Conservation (phyloP, 805 yeast species). For the Citeromyces nyonsensis region DNA sequence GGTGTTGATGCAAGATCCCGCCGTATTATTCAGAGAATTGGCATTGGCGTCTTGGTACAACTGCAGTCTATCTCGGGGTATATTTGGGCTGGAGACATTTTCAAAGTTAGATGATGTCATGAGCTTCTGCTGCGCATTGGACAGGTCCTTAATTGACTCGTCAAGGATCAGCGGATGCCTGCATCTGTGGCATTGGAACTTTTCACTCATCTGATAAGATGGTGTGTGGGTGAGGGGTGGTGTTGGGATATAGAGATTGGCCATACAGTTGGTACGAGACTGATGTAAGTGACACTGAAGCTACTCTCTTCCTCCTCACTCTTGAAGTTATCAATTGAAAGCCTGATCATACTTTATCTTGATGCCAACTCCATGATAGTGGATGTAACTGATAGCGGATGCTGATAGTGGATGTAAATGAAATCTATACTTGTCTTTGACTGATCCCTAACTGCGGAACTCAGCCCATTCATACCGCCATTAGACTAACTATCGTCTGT, state of each 20-base stretch:
- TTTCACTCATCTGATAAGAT: background rate
- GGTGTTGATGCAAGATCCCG: background rate
- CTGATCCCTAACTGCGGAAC: too few relatives aligned
- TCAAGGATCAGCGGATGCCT: constrained; percentile 41
- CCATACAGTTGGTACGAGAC: background rate
- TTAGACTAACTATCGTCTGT: too few relatives aligned
- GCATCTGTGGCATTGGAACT: constrained; percentile 45
- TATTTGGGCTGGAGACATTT: too few relatives aligned
- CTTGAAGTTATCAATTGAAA: background rate
- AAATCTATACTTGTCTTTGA: too few relatives aligned
- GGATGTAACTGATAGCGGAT: too few relatives aligned
- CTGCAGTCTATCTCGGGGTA: constrained; percentile 4
- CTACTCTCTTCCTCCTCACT: background rate
- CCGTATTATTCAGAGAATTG: background rate
- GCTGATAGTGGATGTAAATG: too few relatives aligned
- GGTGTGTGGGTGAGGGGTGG: background rate
- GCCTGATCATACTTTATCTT: too few relatives aligned
- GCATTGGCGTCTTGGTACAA: background rate
- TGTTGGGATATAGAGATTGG: background rate
- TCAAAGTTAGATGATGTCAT: too few relatives aligned
- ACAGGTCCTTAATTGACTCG: constrained; percentile 32
- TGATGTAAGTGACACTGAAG: background rate
- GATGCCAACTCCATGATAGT: too few relatives aligned
- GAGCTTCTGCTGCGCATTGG: constrained; percentile 38
- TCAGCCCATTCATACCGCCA: too few relatives aligned